Conservation (phyloP, 2,329 filamentous ascomycete genomes). For the Talaromyces sp. region DNA sequence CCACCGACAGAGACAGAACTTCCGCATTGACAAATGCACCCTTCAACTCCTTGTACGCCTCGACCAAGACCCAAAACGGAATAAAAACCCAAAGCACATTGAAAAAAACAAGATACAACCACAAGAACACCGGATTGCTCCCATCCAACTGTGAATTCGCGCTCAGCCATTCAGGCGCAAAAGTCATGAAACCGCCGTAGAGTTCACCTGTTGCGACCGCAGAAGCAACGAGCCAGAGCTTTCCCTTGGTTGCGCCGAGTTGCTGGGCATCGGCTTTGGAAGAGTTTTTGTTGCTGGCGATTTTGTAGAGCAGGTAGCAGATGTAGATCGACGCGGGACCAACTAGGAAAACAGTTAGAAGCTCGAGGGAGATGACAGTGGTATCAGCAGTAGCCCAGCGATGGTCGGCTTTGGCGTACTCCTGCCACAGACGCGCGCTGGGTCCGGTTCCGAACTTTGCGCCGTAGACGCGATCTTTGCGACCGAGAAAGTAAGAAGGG, state of each 20-base stretch:
- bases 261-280: constrained; percentile 18
- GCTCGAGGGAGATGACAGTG: constrained; percentile 57
- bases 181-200: constrained; percentile 64
- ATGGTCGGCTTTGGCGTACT: constrained; percentile 63
- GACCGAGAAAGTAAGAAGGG: constrained; percentile 50
- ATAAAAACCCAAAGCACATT: constrained; percentile 62
- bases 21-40: constrained; percentile 35
- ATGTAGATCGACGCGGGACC: constrained; percentile 58
- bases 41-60: constrained; percentile 48
- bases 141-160: constrained; percentile 57
- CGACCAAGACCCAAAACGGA: constrained; percentile 56
- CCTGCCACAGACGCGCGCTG: constrained; percentile 59
- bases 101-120: constrained; percentile 63
- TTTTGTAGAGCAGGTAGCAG: constrained; percentile 50
- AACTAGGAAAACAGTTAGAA: constrained; percentile 59
- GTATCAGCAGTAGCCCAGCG: constrained; percentile 60
- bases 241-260: constrained; percentile 31
- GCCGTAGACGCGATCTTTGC: constrained; percentile 56
- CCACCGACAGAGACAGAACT: constrained; percentile 8
- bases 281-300: constrained; percentile 20
- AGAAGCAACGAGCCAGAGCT: constrained; percentile 56
- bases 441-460: constrained; percentile 55
- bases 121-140: constrained; percentile 59
- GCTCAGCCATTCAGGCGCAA: constrained; percentile 62
- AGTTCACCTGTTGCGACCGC: constrained; percentile 61